Conservation (phyloP, 2,329 filamentous ascomycete genomes). For the Aureobasidium sp. region DNA sequence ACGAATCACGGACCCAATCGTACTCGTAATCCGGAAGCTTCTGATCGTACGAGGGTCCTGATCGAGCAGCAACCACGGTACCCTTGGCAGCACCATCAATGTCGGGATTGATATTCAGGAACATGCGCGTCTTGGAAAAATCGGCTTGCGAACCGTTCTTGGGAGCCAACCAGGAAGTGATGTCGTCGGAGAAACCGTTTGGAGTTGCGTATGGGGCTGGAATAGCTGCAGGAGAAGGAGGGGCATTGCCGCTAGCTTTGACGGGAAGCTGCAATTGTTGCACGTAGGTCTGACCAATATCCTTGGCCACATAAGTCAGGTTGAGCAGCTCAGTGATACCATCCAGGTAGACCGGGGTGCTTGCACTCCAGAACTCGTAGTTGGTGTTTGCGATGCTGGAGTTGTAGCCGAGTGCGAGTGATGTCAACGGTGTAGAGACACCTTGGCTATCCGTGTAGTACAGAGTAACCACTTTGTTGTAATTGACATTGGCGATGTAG, state of each 20-base stretch:
- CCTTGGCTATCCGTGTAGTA: conserved; percentile 23
- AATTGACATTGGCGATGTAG: conserved; percentile 24
- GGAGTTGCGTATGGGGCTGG: conserved; percentile 23
- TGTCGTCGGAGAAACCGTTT: conserved; percentile 22
- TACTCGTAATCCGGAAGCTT: conserved; percentile 24
- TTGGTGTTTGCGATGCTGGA: conserved; percentile 17
- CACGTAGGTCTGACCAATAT: conserved; percentile 21
- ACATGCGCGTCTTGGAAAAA: conserved; percentile 22
- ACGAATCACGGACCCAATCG: conserved; percentile 25
- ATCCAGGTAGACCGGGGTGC: conserved; percentile 22
- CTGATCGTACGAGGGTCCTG: conserved; percentile 19
- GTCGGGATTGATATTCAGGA: conserved; percentile 25
- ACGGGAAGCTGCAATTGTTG: conserved; percentile 19
- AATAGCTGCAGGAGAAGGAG: conserved; percentile 16
- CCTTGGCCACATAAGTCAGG: conserved; percentile 22
- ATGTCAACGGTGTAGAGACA: conserved; percentile 22
- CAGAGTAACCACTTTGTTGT: conserved; percentile 24
- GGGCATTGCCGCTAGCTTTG: conserved; percentile 18
- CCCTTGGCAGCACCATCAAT: conserved; percentile 21
- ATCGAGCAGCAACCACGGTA: conserved; percentile 24
- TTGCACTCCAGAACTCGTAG: conserved; percentile 23
- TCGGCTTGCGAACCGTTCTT: conserved; percentile 18
- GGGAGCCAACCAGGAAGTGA: conserved; percentile 21
- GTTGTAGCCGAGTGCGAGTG: conserved; percentile 19
- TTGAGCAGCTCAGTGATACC: conserved; percentile 23